These are phyloP conservation scores for Amaranthus tricolor DNA, from an alignment of 179 eudicot species.

Conservation along the genomic window DNA sequence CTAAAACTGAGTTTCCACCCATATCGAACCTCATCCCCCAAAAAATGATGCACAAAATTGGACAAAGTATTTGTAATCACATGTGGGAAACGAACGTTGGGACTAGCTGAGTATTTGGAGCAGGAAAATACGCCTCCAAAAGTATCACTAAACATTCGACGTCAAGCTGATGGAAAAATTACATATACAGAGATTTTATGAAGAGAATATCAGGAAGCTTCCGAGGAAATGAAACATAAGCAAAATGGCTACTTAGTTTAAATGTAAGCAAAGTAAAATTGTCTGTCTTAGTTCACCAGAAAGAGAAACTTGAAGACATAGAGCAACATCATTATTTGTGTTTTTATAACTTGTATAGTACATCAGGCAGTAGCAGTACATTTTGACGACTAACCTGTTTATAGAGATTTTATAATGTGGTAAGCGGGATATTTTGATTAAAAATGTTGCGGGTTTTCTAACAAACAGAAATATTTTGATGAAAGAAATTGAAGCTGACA, in stretches of 20 bases:
- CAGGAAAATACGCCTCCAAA: too few relatives aligned
- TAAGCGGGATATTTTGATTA: not conserved
- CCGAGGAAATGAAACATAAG: not conserved
- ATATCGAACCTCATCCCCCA: too few relatives aligned
- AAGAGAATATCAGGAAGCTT: not conserved
- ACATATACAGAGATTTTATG: not conserved
- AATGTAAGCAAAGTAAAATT: not conserved
- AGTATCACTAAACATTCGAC: not conserved
- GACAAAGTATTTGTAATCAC: not conserved
- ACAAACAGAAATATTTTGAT: not conserved
- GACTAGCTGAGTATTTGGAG: not conserved
- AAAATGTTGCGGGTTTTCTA: not conserved
- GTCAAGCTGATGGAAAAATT: not conserved
- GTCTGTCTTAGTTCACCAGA: not conserved
- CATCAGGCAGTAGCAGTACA: not conserved
- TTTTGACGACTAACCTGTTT: not conserved
- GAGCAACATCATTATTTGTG: not conserved
- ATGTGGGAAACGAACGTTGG: not conserved
- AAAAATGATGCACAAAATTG: not conserved
- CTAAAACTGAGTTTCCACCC: too few relatives aligned
- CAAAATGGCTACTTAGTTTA: not conserved
- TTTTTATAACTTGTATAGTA: not conserved
- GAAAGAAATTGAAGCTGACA: too few relatives aligned
- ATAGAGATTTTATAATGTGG: not conserved
- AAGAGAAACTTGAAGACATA: not conserved